phyloP scores from a whole-genome alignment of 805 yeast species.

The Yamadazyma endophytica region DNA sequence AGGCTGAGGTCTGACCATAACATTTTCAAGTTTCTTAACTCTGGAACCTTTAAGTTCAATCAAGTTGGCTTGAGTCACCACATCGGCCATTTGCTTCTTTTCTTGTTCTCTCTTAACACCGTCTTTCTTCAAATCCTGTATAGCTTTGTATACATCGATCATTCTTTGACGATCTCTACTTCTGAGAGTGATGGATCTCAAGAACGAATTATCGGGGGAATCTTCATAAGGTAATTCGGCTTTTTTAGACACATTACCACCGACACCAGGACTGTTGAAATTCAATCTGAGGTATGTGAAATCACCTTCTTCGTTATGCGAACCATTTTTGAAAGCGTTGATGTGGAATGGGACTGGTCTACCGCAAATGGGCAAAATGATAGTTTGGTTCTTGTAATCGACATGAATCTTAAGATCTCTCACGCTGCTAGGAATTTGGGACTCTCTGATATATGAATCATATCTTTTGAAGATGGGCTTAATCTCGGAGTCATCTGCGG shows the following conservation, averaged over 20 bases:
- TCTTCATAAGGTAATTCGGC: conserved; percentile 91
- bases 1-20: conserved; percentile 91
- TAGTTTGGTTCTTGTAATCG: conserved; percentile 83
- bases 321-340: conserved; percentile 88
- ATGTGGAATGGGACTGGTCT: conserved; percentile 98
- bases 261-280: conserved; percentile 89
- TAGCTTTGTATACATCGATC: conserved; percentile 83
- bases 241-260: conserved; percentile 62
- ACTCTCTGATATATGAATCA: conserved; percentile 90
- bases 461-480: conserved; percentile 82
- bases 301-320: conserved; percentile 95
- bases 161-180: conserved; percentile 89
- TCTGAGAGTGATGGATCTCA: conserved; percentile 82
- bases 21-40: conserved; percentile 81
- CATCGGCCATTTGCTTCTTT: conserved; percentile 88
- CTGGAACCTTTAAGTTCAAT: conserved; percentile 80
- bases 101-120: conserved; percentile 88
- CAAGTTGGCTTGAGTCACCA: conserved; percentile 85
- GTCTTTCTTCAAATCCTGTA: conserved; percentile 88
- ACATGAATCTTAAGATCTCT: conserved; percentile 83
- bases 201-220: conserved; percentile 77
- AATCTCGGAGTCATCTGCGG: conserved; percentile 55
- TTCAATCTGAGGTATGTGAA: conserved; percentile 86
- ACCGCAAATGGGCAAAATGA: conserved; percentile 87
- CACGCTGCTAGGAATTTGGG: conserved; percentile 83